Percentiles rank a stretch among this genome's conserved stretches.
Evolutionary conservation across 2,329 filamentous ascomycete species (phyloP).

Genomic region (Didymella arachidicola): DNA sequence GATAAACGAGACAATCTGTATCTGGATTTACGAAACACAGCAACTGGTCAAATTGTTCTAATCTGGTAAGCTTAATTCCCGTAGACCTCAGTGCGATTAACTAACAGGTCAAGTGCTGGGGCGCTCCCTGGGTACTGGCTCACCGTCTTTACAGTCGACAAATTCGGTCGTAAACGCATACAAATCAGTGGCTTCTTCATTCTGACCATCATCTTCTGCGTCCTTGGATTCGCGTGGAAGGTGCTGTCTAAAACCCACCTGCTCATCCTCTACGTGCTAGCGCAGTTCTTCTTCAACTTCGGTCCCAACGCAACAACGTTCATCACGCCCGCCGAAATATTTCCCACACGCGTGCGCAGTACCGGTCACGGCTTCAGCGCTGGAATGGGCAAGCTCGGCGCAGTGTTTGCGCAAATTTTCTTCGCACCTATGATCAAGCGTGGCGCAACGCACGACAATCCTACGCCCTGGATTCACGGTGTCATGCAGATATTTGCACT

Average conservation of each 20-base stretch:
- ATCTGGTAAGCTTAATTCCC: conserved; percentile 58
- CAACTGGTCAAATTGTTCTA: conserved; percentile 79
- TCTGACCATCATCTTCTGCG: conserved; percentile 58
- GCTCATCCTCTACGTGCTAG: conserved; percentile 57
- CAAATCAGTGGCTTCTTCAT: conserved; percentile 66
- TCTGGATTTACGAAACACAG: conserved; percentile 74
- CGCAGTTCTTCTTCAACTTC: conserved; percentile 64
- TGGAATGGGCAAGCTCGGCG: conserved; percentile 58
- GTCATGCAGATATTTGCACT: conserved; percentile 80
- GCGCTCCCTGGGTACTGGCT: conserved; percentile 86
- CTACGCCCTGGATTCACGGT: conserved; percentile 72
- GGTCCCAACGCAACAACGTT: conserved; percentile 61
- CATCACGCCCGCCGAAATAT: conserved; percentile 61
- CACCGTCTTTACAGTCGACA: conserved; percentile 77
- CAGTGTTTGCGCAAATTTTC: conserved; percentile 60
- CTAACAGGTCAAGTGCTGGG: conserved; percentile 60
- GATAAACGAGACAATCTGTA: conserved; percentile 70
- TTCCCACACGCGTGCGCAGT: conserved; percentile 58
- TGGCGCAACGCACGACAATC: conserved; percentile 60
- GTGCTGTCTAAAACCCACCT: conserved; percentile 53
- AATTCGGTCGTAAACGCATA: conserved; percentile 78
- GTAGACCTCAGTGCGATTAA: neutral
- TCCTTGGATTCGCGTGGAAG: conserved; percentile 60
- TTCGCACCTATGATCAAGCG: conserved; percentile 61
- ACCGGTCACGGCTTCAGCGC: conserved; percentile 60